phyloP scores from a whole-genome alignment of 1,284 basidiomycete genomes.

The Filobasidium uniguttulatum region DNA sequence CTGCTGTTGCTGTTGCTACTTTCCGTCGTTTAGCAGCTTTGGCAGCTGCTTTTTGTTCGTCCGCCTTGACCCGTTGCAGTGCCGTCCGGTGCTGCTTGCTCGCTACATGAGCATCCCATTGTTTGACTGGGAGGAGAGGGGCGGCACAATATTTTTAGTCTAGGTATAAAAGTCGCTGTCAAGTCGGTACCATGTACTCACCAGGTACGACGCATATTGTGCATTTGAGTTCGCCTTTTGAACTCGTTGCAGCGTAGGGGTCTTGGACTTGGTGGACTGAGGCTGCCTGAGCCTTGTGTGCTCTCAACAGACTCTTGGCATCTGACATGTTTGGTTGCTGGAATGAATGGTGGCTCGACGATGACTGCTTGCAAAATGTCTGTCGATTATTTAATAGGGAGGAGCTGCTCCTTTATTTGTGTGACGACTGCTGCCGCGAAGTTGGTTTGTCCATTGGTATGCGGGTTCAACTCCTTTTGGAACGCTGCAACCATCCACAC shows the following conservation, averaged over 20 bases:
- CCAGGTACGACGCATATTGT: slow-evolving; percentile 34
- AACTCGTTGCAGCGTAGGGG: slow-evolving; percentile 29
- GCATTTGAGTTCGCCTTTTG: slow-evolving; percentile 30
- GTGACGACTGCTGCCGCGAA: no score
- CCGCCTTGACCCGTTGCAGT: slow-evolving; percentile 27
- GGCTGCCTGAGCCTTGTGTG: slow-evolving; percentile 31
- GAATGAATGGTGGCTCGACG: no score
- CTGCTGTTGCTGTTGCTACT: slow-evolving; percentile 1
- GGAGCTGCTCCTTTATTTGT: no score
- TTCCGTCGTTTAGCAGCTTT: slow-evolving; percentile 18
- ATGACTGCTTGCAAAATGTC: no score
- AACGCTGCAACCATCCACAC: no score
- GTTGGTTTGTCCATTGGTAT: no score
- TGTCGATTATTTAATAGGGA: no score
- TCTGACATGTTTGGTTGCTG: slow-evolving; percentile 22
- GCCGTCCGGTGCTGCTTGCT: slow-evolving; percentile 36
- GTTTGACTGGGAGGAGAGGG: slow-evolving; percentile 25
- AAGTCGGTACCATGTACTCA: slow-evolving; percentile 16
- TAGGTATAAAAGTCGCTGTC: no score
- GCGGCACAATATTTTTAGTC: background rate
- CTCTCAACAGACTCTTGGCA: slow-evolving; percentile 34
- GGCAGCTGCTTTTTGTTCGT: slow-evolving; percentile 19
- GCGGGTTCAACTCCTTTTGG: no score
- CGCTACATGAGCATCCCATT: slow-evolving; percentile 36
- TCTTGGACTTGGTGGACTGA: slow-evolving; percentile 20